A percentile compares a stretch with the other conserved stretches of the same genome.
Conservation (phyloP, 176 grass and related monocot species). For the Eragrostis curvula region DNA sequence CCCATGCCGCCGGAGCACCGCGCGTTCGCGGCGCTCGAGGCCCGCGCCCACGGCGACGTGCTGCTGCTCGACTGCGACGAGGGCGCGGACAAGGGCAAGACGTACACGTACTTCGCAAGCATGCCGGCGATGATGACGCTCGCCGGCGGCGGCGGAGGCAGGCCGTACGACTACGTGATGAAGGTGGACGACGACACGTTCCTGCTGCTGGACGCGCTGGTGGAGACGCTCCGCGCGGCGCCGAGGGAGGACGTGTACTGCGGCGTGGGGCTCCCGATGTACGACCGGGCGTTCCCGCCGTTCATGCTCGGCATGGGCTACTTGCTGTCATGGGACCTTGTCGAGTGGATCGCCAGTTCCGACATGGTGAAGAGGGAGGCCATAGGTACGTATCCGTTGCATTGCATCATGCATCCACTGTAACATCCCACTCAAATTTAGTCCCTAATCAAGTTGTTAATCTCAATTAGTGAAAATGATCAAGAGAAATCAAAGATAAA, state of each 20-base stretch:
- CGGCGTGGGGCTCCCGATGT: slow-evolving; percentile 60
- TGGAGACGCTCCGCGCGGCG: slow-evolving; percentile 42
- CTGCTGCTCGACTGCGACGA: slow-evolving; percentile 65
- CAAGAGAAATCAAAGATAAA: too few relatives aligned
- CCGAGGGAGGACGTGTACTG: slow-evolving; percentile 72
- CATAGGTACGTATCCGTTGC: slow-evolving; percentile 20
- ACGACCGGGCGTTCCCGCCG: slow-evolving; percentile 27
- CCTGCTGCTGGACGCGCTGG: slow-evolving; percentile 63
- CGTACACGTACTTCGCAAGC: slow-evolving; percentile 68
- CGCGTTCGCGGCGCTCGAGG: slow-evolving; percentile 64
- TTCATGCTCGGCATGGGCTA: slow-evolving; percentile 95
- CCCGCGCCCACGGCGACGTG: slow-evolving; percentile 59
- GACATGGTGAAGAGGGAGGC: slow-evolving; percentile 52
- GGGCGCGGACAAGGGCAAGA: slow-evolving; percentile 49
- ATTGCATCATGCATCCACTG: not conserved
- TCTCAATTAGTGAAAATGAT: too few relatives aligned
- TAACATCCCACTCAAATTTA: too few relatives aligned
- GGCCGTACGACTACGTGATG: slow-evolving; percentile 77
- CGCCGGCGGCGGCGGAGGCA: not conserved
- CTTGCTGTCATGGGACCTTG: slow-evolving; percentile 86
- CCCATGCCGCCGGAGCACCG: slow-evolving; percentile 49
- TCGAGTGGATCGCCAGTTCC: slow-evolving; percentile 73
- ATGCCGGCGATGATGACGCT: slow-evolving; percentile 39
- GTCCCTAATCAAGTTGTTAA: too few relatives aligned
- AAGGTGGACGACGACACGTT: slow-evolving; percentile 96